Evolutionary conservation across 2,329 filamentous ascomycete genomes (phyloP), one percentile per base, ranked within the genome.

Genomic region (Verticillium longisporum): DNA sequence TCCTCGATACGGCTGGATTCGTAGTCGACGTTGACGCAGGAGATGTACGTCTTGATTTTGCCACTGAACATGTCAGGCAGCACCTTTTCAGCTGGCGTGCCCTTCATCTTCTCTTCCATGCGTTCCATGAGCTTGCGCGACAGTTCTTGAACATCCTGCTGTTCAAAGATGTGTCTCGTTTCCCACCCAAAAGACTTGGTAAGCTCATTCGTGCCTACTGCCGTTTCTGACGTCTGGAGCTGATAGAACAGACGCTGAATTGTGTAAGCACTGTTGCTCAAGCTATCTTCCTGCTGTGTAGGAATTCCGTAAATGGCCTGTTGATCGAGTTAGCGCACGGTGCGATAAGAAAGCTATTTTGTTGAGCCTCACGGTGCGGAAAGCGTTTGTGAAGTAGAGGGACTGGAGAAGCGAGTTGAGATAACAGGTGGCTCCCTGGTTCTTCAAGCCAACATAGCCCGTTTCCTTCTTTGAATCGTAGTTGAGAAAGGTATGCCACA

Each of bases 401-500:
- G 91, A 94, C 71, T 95, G 91, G 56, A 95, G 79, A 6, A 95
- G 83, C 7, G 91, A 94, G 74, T 95, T 95, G 57, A 95, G 80
- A 72, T 95, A 95, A 75, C 91, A 95, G 1, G 91, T 95, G 57
- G 95, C 95, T 65, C 95, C 95, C 75, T 98, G 95, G 70, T 99
- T 99, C 75, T 95, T 95, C 60, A 99, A 80, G 2, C 95, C 95
- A 53, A 99, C 95, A 79, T 93, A 98, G 61, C 95, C 95, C 0
- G 95, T 99, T 77, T 97, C 93, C 73, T 95, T 96, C 78, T 98
- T 99, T n/a, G 95, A 98, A 73, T 99, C 93, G 73, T 99, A 99
- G 77, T 94, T 93, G 72, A 87, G 82, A 74, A 96, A 94, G 75
- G 91, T 95, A 77, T 96, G 91, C 91, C 91, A 96, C 62, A 96